Base-by-base conservation (phyloP, 2,329 filamentous ascomycete genomes). In the Colletotrichum siamense region DNA sequence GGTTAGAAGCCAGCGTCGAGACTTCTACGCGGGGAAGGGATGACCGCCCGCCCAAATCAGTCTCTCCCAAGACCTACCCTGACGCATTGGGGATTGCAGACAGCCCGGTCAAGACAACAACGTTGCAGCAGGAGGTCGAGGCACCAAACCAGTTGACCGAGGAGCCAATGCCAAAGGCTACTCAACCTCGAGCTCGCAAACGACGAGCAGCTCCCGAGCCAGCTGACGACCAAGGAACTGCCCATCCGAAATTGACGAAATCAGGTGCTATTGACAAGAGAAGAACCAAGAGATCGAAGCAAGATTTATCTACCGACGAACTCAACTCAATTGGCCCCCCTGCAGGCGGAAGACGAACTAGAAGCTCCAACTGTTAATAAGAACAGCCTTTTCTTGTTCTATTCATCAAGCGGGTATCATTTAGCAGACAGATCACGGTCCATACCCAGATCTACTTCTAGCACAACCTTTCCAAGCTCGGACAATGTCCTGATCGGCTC, bases 401-500 rank as follows among this genome's bases (percentile, higher is more conserved):
- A 32, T 28, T 12, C 24, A 44, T 71, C 44, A 28, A 13, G n/a
- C 28, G 73, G 59, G 44, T 72, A 76, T 73, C 63, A 68, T 49
- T 57, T n/a, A 9, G 39, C 34, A 28, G 57, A 76, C 30, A 76
- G 24, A 36, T 72, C 73, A 3, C 24, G 59, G 61, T 76, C 69
- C 32, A 32, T 30, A 10, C 80, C 81, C 80, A 91, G 85, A 74
- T 89, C 87, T 5, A 74, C 79, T 34, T 81, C 81, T 72, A 91
- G 80, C 16, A 90, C 80, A 18, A 85, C 85, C 18, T 86, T 80
- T 2, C 89, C 89, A 36, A 91, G 81, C 3, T 80, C 81, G 4
- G 89, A 87, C 71, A 92, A 79, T n/a, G 82, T 81, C 68, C 85
- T 84, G 22, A 92, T 80, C 36, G 89, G 88, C 71, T 86, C 82